Evolutionary conservation across 106 monocot genomes (phyloP).

Genomic region (Apostasia shenzhenica): DNA sequence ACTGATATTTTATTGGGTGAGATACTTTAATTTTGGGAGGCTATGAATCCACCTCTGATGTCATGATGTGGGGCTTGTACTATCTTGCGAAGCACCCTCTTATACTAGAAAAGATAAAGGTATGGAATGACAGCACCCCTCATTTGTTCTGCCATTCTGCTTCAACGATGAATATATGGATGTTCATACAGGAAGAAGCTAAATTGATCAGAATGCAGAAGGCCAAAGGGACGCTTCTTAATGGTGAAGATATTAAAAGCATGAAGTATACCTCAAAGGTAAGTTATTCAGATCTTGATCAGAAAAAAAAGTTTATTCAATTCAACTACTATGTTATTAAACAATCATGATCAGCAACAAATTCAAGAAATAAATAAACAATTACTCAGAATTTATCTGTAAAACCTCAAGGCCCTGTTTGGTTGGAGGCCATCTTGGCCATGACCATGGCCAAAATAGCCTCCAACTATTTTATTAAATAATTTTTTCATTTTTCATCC

Average conservation of each 20-base stretch:
- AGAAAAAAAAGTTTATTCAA: not conserved
- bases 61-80: slow-evolving; percentile 30
- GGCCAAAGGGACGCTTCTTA: slow-evolving; percentile 22
- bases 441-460: too few relatives aligned
- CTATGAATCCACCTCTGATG: slow-evolving; percentile 30
- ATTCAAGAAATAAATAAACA: too few relatives aligned
- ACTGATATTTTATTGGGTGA: slow-evolving; percentile 17
- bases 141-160: not conserved
- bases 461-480: too few relatives aligned
- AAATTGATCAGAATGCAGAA: slow-evolving; percentile 10
- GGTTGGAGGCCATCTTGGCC: too few relatives aligned
- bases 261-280: slow-evolving; percentile 32
- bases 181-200: slow-evolving; percentile 20
- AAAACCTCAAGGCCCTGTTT: too few relatives aligned
- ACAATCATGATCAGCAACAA: too few relatives aligned
- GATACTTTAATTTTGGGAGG: slow-evolving; percentile 27
- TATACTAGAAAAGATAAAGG: slow-evolving; percentile 33
- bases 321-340: too few relatives aligned
- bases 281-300: not conserved
- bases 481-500: too few relatives aligned
- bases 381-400: too few relatives aligned
- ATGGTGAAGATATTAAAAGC: slow-evolving; percentile 23
- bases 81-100: slow-evolving; percentile 24
- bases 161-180: not conserved
- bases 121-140: not conserved